Base-by-base conservation (phyloP, 2,329 filamentous ascomycete species). In the Polychaeton citri region DNA sequence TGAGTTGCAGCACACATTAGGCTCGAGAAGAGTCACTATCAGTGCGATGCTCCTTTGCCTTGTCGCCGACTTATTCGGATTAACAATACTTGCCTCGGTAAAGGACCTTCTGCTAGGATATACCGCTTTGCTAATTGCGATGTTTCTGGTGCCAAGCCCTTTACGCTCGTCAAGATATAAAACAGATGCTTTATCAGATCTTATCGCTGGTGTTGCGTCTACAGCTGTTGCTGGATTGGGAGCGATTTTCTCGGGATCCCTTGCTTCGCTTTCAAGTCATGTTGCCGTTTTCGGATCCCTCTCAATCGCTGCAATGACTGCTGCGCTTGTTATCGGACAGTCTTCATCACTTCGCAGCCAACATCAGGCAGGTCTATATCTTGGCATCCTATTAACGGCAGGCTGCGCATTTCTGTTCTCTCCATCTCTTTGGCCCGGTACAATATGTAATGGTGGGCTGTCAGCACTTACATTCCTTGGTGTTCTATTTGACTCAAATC, bases 71-170 rank as follows among this genome's bases (percentile, higher is more conserved):
- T 43, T 57, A 3, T 34, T 51, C 12, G 50, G 44, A 6, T 49
- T 51, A 21, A 57, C 54, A 1, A 48, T 51, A 19, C 45, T 43
- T 17, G 47, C 47, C 2, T 43, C 50, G 2, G 21, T 38, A 19
- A 35, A 43, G 6, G 43, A 58, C 19, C 56, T 63, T 2, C 19
- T 65, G 8, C 40, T 64, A 24, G 69, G 69, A 19, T 69, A 72
- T 40, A 31, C 63, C 18, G 61, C 65, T 15, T 50, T 74, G 35
- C 42, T 60, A 21, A 40, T 56, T 10, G 68, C 68, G 0, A 48
- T 69, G 4, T 57, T 70, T 21, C 48, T 63, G 7, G 44, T 70
- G n/a, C 65, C 64, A 32, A 17, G 18, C 30, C 30, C 30, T 10
- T 19, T 32, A 16, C 30, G 12, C 17, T 17, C 13, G 18, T 19